Evolutionary conservation across 768 basidiomycete species (phyloP).

Genomic region (Boletellus ananiceps): DNA sequence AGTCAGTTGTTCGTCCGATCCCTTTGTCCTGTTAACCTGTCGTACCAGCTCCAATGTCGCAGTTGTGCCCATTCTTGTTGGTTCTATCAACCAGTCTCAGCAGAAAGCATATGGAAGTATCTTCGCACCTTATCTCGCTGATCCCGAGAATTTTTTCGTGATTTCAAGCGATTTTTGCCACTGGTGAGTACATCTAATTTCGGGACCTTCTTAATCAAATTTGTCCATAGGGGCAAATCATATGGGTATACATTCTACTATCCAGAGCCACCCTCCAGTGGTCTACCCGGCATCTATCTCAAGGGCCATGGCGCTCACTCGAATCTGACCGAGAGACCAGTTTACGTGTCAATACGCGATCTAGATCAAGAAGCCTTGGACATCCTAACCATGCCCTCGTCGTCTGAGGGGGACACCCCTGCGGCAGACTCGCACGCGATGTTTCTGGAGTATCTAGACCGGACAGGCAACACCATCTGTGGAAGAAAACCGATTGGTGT

Average conservation of each 20-base stretch:
- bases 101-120: slow-evolving; percentile 65
- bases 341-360: slow-evolving; percentile 76
- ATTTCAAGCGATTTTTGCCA: slow-evolving; percentile 98
- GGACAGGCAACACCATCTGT: slow-evolving; percentile 93
- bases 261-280: slow-evolving; percentile 51
- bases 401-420: slow-evolving; percentile 36
- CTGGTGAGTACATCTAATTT: slow-evolving; percentile 52
- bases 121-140: slow-evolving; percentile 74
- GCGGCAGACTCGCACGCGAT: slow-evolving; percentile 51
- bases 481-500: slow-evolving; percentile 96
- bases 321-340: slow-evolving; percentile 49
- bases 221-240: slow-evolving; percentile 61
- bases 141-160: slow-evolving; percentile 80
- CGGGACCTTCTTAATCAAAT: neutral
- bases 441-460: slow-evolving; percentile 63
- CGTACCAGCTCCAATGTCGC: slow-evolving; percentile 59
- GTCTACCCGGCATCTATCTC: slow-evolving; percentile 45
- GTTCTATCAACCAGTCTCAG: slow-evolving; percentile 55
- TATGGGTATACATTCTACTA: slow-evolving; percentile 90
- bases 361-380: slow-evolving; percentile 88
- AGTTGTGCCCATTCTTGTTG: slow-evolving; percentile 90
- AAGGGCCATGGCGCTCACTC: slow-evolving; percentile 40
- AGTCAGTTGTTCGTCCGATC: slow-evolving; percentile 40
- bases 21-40: slow-evolving; percentile 3
- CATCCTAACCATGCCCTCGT: slow-evolving; percentile 53